These are phyloP conservation scores for Boletus pseudo-olivaceus DNA, from an alignment of 768 basidiomycete species.

Conservation along the genomic window DNA sequence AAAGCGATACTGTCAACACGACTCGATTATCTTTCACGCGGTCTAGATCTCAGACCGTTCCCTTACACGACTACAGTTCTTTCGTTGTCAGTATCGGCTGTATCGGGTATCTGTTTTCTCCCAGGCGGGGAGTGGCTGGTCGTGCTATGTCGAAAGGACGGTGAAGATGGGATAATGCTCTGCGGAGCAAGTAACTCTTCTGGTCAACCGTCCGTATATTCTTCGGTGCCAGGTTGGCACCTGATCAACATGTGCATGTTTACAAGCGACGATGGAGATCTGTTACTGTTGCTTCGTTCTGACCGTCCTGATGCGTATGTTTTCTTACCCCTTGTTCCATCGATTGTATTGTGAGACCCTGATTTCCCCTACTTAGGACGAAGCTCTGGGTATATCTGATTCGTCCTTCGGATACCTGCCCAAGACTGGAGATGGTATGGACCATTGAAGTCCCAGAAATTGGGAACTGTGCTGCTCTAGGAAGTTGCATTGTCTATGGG, in stretches of 20 bases:
- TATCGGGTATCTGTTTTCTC: constrained; percentile 9
- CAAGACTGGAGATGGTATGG: background rate
- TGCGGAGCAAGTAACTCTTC: background rate
- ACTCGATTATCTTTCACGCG: constrained; percentile 4
- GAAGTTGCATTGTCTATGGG: constrained; percentile 7
- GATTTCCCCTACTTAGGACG: background rate
- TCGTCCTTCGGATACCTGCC: background rate
- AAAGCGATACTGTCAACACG: constrained; percentile 1
- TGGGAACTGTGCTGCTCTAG: background rate
- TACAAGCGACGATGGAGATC: background rate
- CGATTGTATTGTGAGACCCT: background rate
- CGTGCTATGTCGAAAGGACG: constrained; percentile 1
- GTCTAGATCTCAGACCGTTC: background rate
- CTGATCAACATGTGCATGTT: constrained; percentile 1
- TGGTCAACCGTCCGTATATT: background rate
- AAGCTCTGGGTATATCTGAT: constrained; percentile 2
- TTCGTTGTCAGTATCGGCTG: background rate
- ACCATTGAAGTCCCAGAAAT: background rate
- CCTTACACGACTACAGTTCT: background rate
- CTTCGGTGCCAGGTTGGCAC: background rate
- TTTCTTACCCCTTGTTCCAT: background rate
- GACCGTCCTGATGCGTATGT: background rate
- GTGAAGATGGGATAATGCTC: constrained; percentile 1
- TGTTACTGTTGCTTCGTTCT: constrained; percentile 4
- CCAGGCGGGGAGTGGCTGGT: constrained; percentile 11